Evolutionary conservation across 768 basidiomycete genomes (phyloP).

Genomic region (Boletus bicolor): DNA sequence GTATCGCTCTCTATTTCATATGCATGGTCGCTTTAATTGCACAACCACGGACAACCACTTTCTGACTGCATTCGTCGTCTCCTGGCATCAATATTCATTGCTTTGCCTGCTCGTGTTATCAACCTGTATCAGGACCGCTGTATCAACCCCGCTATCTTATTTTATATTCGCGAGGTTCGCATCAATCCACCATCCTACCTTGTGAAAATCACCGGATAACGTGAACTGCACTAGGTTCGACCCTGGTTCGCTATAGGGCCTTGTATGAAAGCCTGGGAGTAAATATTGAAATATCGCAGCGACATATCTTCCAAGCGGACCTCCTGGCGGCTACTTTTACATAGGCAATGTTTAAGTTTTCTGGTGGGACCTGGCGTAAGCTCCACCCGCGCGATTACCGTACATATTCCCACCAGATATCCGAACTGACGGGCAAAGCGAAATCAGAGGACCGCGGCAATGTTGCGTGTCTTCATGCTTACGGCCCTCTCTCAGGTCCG

Average conservation of each 20-base stretch:
- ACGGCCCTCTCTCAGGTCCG: background rate
- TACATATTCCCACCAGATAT: slow-evolving; percentile 3
- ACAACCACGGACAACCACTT: slow-evolving; percentile 17
- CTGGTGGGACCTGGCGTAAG: slow-evolving; percentile 4
- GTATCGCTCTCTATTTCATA: slow-evolving; percentile 12
- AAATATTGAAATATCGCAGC: background rate
- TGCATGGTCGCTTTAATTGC: slow-evolving; percentile 14
- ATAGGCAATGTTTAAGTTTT: background rate
- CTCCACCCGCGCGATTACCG: background rate
- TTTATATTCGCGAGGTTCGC: slow-evolving; percentile 17
- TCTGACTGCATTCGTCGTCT: slow-evolving; percentile 7
- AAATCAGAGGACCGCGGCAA: background rate
- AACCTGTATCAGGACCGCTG: slow-evolving; percentile 23
- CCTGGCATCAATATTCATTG: slow-evolving; percentile 7
- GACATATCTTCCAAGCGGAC: slow-evolving; percentile 2
- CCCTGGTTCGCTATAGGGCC: slow-evolving; percentile 4
- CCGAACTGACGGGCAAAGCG: background rate
- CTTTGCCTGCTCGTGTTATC: slow-evolving; percentile 20
- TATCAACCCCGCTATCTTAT: slow-evolving; percentile 16
- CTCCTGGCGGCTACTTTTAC: background rate
- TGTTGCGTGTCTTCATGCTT: background rate
- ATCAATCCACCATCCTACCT: slow-evolving; percentile 13
- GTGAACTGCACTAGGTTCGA: slow-evolving; percentile 8
- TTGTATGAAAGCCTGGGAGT: slow-evolving; percentile 11
- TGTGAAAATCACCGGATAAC: slow-evolving; percentile 23